These are phyloP conservation scores for Phytopythium helicoides DNA, from an alignment of 352 stramenopile species.

Conservation along the genomic window DNA sequence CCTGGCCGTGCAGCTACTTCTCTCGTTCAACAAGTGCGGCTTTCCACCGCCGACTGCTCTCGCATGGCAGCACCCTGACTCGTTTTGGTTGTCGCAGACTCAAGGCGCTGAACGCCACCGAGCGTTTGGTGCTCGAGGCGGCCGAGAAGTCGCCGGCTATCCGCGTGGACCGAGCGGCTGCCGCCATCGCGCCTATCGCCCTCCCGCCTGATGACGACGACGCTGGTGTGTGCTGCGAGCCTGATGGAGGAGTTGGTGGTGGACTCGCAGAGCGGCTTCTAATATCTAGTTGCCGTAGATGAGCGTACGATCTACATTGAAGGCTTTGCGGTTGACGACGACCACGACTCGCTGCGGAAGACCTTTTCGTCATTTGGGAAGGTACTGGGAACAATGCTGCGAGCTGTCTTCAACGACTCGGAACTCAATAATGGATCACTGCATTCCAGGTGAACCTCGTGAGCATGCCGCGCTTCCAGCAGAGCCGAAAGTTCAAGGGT, in stretches of 20 bases:
- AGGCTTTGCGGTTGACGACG: constrained; percentile 46
- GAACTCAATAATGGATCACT: not conserved
- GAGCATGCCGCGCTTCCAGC: constrained; percentile 66
- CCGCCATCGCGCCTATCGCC: constrained; percentile 43
- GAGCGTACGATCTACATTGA: constrained; percentile 73
- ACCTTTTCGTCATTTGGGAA: constrained; percentile 62
- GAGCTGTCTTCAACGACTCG: not conserved
- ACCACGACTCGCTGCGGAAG: constrained; percentile 68
- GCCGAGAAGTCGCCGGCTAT: constrained; percentile 51
- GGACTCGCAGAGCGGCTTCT: not conserved
- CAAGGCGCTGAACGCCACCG: constrained; percentile 52
- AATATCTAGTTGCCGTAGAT: constrained; percentile 16
- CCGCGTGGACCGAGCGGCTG: constrained; percentile 32
- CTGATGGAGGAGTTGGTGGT: not conserved
- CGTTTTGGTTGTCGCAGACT: not conserved
- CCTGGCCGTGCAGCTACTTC: constrained; percentile 46
- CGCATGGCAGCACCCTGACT: too few relatives aligned
- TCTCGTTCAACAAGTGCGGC: constrained; percentile 67
- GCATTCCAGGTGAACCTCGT: constrained; percentile 53
- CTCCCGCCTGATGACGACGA: constrained; percentile 27
- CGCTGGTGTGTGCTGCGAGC: constrained; percentile 5
- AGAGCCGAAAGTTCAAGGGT: constrained; percentile 73
- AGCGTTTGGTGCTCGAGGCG: constrained; percentile 56
- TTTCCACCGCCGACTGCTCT: too few relatives aligned
- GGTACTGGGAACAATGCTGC: constrained; percentile 12